These are phyloP conservation scores for Hordeum marinum DNA, from an alignment of 176 grass and related monocot species.

Conservation along the genomic window DNA sequence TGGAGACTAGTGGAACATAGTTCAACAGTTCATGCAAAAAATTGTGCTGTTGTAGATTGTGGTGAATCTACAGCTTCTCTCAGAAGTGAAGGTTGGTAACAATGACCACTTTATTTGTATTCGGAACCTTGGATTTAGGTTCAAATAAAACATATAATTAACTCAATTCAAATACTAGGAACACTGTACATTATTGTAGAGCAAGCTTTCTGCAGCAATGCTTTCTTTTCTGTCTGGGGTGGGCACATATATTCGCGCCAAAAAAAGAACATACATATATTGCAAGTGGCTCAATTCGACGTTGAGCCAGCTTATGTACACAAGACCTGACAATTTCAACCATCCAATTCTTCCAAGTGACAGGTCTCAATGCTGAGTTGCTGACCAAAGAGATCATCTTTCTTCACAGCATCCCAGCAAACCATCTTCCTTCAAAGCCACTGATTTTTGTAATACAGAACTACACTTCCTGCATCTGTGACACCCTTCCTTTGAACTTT, in stretches of 20 bases:
- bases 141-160: background rate
- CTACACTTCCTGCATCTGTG: background rate
- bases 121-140: background rate
- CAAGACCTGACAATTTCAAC: background rate
- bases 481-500: background rate
- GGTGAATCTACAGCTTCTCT: background rate
- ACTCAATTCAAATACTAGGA: background rate
- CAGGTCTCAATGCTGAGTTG: background rate
- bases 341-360: background rate
- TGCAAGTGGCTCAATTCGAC: conserved; percentile 29
- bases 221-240: background rate
- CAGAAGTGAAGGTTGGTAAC: conserved; percentile 5
- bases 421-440: conserved; percentile 3
- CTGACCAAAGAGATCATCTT: conserved; percentile 12
- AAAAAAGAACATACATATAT: background rate
- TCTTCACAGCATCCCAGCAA: background rate
- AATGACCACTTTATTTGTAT: background rate
- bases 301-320: conserved; percentile 12
- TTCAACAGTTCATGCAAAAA: background rate
- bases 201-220: background rate
- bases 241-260: background rate
- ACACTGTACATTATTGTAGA: conserved; percentile 32
- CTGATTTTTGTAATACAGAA: background rate
- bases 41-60: background rate
- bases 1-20: background rate